Evolutionary conservation across 495 filamentous ascomycete species (phyloP), one percentile per base, ranked within the genome.

Genomic region (Parathielavia appendiculata): DNA sequence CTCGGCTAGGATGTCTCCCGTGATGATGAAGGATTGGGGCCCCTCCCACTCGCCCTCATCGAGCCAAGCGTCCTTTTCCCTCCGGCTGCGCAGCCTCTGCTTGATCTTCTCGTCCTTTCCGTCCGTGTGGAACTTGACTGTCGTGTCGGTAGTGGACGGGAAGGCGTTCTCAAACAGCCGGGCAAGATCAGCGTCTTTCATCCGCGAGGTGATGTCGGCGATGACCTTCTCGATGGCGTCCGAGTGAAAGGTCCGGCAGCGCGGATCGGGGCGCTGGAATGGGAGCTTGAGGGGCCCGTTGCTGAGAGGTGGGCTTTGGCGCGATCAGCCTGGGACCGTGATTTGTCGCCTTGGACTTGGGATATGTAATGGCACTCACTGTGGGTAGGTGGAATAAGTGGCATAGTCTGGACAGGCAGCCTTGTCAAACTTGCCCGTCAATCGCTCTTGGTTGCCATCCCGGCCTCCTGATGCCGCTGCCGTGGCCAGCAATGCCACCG

Each of bases 1-100:
- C 73, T 97, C 93, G 7, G 93, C 93, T 65, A 97, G 87, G 69
- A 99, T 99, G 66, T 99, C 93, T n/a, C 92, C 92, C 0, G 93
- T 99, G 47, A 99, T 95, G 60, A 99, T 88, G 71, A 99, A 99
- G 38, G 85, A 91, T 69, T 97, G 92, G 1, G 86, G 72, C 0
- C 91, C 92, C 57, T 86, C 79, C 91, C 91, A 96, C 58, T 81
- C 76, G 4, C 80, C 79, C 30, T 76, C 74, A 22, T 83, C 82
- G 7, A 57, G 40, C 53, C 32, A 59, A 11, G 53, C 32, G 40
- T 63, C 54, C 12, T 52, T 23, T 19, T 53, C 56, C 40, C 26
- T 55, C 13, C 40, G 40, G 40, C 54, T 41, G 20, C 26, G 57
- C 5, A 62, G 34, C 60, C 61, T 61, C 60, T 61, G 44, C 48